Percentiles rank a stretch among this genome's conserved stretches.
These are phyloP conservation scores for Cercospora sesami DNA, from an alignment of 2,329 filamentous ascomycete species.

Conservation along the genomic window DNA sequence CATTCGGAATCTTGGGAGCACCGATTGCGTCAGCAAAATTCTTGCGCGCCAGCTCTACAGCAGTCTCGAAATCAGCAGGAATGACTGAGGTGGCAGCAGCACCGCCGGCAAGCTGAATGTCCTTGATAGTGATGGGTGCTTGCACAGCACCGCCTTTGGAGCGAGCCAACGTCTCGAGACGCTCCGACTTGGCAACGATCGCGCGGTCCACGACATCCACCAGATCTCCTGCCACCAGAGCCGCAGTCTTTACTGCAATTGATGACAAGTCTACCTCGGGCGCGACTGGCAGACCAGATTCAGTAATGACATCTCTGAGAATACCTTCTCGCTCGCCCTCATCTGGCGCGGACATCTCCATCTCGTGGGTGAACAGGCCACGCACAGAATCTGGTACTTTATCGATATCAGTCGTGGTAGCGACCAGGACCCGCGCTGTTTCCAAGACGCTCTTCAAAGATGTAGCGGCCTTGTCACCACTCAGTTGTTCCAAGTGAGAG, in stretches of 20 bases:
- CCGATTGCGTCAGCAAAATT: constrained; percentile 98
- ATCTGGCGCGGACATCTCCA: constrained; percentile 90
- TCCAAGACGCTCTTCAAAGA: constrained; percentile 80
- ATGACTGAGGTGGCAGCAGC: constrained; percentile 74
- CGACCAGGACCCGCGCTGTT: constrained; percentile 80
- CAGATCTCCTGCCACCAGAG: constrained; percentile 85
- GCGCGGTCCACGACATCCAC: constrained; percentile 93
- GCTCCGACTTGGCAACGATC: constrained; percentile 70
- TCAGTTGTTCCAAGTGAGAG: constrained; percentile 85
- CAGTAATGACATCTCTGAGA: constrained; percentile 72
- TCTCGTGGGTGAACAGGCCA: constrained; percentile 89
- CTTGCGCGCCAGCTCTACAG: constrained; percentile 91
- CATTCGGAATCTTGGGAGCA: constrained; percentile 95
- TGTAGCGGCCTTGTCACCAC: constrained; percentile 83
- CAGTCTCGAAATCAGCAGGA: constrained; percentile 82
- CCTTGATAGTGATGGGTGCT: constrained; percentile 60
- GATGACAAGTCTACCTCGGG: constrained; percentile 79
- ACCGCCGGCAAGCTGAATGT: constrained; percentile 87
- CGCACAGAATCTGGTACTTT: constrained; percentile 89
- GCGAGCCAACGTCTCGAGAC: constrained; percentile 70
- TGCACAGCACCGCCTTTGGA: constrained; percentile 41
- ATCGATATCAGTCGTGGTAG: constrained; percentile 92
- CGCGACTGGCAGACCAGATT: constrained; percentile 73
- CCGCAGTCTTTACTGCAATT: constrained; percentile 92
- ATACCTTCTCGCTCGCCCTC: constrained; percentile 90